Base-by-base conservation (phyloP, 352 stramenopile genomes). In the Blastocystis sp. region DNA sequence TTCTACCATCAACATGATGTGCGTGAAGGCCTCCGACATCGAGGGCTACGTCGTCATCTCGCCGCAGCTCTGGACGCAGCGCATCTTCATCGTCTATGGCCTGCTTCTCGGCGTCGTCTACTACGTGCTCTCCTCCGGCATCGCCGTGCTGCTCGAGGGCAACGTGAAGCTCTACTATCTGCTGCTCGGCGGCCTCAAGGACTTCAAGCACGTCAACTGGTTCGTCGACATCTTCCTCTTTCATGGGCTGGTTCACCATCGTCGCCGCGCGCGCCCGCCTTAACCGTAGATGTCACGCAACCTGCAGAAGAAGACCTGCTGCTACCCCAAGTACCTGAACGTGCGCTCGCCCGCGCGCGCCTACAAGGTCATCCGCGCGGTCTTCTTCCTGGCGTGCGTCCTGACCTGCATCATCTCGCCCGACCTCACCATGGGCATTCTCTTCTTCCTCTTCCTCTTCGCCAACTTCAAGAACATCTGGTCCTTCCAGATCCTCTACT, bases 361-460 rank as follows among this genome's bases (percentile, higher is more conserved):
- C 19, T 84, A 84, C 66, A 52, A 41, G n/a, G 28, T 48, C 9
- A 52, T 28, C 34, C 74, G 74, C 14, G 11, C 34, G 2, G 7
- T 84, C 66, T 62, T 84, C 45, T 34, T 84, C 5, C 34, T 84
- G 11, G 74, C 74, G 40, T 84, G 74, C 45, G 74, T 84, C 23
- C 60, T 84, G 40, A 84, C 74, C 7, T 84, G 74, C n/a, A 19
- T 84, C 9, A 69, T 84, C 60, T 84, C 74, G 11, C 74, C 74
- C 38, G 74, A 84, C 69, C 34, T 84, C 17, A 84, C 74, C 17
- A 56, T 84, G 60, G 74, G 56, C 28, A 84, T 84, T 43, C 74
- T 84, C 10, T 59, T 84, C n/a, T 69, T 84, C 74, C 45, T 84
- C 56, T 84, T 84, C 61, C 21, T 84, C n/a, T 84, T 84, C 60